These are phyloP conservation scores for Phytopythium sindhum DNA, from an alignment of 352 stramenopile genomes.

Conservation along the genomic window DNA sequence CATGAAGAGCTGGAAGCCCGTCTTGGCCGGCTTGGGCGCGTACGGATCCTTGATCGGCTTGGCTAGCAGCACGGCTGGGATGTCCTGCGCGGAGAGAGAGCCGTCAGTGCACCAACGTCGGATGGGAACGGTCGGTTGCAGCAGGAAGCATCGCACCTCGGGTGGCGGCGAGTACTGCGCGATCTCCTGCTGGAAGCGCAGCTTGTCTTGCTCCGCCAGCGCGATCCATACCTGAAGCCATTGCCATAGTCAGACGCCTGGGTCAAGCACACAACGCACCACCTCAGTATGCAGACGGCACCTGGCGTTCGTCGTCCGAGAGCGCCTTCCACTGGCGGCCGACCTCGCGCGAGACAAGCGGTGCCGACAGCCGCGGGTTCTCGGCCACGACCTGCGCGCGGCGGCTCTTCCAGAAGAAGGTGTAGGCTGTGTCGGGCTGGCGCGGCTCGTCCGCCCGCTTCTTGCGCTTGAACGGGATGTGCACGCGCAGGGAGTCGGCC, in stretches of 20 bases:
- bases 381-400: constrained; percentile 35
- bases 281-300: constrained; percentile 3
- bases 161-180: constrained; percentile 26
- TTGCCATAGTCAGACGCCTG: not conserved
- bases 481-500: no score
- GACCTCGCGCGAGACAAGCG: constrained; percentile 47
- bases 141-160: not conserved
- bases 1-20: constrained; percentile 66
- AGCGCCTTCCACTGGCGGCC: constrained; percentile 47
- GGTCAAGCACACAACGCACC: not conserved
- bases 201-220: constrained; percentile 41
- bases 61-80: constrained; percentile 1
- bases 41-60: constrained; percentile 34
- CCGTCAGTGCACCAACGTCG: not conserved
- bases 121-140: not conserved
- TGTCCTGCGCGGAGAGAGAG: constrained; percentile 3
- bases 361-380: constrained; percentile 33
- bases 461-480: constrained; percentile 19
- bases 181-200: constrained; percentile 53
- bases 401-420: constrained; percentile 57
- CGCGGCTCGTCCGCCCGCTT: constrained; percentile 41
- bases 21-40: constrained; percentile 36
- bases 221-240: constrained; percentile 36
- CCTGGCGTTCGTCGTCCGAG: constrained; percentile 30
- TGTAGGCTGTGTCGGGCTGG: constrained; percentile 59